Conservation (phyloP, 768 basidiomycete species). For the Tremella fuciformis region DNA sequence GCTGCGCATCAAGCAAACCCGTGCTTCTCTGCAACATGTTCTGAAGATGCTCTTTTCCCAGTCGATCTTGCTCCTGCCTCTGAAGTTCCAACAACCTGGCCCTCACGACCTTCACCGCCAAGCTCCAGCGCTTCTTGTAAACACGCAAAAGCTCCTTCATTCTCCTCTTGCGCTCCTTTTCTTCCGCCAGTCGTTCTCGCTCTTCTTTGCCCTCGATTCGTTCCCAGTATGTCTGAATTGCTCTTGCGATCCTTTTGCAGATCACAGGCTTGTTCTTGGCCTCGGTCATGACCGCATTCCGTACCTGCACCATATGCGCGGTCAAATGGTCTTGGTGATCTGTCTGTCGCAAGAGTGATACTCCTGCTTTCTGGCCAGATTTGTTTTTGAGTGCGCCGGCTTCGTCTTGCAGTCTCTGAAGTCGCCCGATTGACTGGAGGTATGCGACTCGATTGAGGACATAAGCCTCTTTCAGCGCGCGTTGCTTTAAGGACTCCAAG, state of each 20-base stretch:
- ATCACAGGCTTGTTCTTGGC: constrained; percentile 50
- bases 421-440: constrained; percentile 58
- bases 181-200: constrained; percentile 61
- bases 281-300: constrained; percentile 51
- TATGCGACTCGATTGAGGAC: constrained; percentile 56
- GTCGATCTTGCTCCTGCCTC: constrained; percentile 73
- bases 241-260: constrained; percentile 62
- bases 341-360: constrained; percentile 24
- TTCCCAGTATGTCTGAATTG: constrained; percentile 74
- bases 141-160: constrained; percentile 70
- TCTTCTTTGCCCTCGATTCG: constrained; percentile 63
- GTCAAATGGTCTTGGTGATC: constrained; percentile 53
- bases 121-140: constrained; percentile 78
- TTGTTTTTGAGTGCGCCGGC: constrained; percentile 12
- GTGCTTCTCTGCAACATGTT: constrained; percentile 87
- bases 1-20: constrained; percentile 78
- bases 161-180: constrained; percentile 63
- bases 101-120: constrained; percentile 61
- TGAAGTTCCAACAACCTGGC: constrained; percentile 57
- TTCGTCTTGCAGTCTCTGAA: constrained; percentile 54
- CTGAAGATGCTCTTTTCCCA: constrained; percentile 81
- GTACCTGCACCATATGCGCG: constrained; percentile 48
- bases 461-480: constrained; percentile 56
- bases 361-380: constrained; percentile 3
- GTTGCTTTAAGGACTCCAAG: constrained; percentile 51